Evolutionary conservation across 2,329 filamentous ascomycete species (phyloP), one percentile per base, ranked within the genome.

Genomic region (Trichoderma atroviride): DNA sequence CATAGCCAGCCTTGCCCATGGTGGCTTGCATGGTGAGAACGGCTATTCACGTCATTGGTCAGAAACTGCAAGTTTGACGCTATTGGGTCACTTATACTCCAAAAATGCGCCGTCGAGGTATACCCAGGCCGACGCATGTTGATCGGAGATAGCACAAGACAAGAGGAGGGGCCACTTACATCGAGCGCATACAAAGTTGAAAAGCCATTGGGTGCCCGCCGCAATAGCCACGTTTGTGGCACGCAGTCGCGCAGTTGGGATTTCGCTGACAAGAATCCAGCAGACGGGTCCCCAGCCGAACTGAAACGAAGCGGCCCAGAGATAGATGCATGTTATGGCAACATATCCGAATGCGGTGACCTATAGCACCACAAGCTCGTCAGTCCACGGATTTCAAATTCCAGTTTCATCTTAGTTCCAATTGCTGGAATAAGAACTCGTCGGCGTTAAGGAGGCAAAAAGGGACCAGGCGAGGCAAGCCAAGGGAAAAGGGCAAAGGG

Each of bases 201-300:
- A 92, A 5, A 92, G 78, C 90, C 90, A 92, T 74, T 92, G 89
- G 0, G 88, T 91, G 1, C 87, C 88, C 0, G 90, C 89, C 0
- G 86, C 90, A 58, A 92, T 82, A 1, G 89, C 86, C 7, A 92
- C 90, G 74, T 92, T 92, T 72, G 90, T 80, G 22, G 87, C 87
- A 68, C 91, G 82, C 9, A 92, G 82, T 40, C 90, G 83, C 0
- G 89, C 88, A 7, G 88, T 89, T 0, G 90, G 89, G 69, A 92
- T 92, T 78, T 93, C 90, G 31, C 77, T 79, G 3, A 91, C 86
- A 74, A 92, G 88, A 75, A 92, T 91, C 90, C 90, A 92, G 80
- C 88, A 91, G 37, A 88, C 88, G 0, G 89, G 89, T 0, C 90
- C 90, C 90, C 90, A 92, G 13, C 87, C 87, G 70, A 89, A 88